Conservation (phyloP, 148 eudicot species). For the Amaranthus hypochondriacus region DNA sequence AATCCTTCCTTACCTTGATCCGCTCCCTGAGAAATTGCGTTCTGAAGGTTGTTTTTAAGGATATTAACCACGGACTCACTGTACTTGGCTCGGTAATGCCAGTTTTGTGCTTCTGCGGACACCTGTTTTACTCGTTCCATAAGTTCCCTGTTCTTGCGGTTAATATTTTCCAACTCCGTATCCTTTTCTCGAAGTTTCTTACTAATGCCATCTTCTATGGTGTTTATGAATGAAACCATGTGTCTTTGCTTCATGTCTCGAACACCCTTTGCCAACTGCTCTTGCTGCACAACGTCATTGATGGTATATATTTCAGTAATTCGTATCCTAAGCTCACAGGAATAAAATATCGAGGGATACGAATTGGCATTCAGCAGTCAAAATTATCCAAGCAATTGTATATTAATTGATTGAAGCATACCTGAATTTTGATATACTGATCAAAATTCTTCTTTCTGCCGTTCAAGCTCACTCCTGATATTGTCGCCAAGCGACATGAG, state of each 20-base stretch:
- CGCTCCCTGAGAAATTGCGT: slow-evolving; percentile 53
- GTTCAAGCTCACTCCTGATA: slow-evolving; percentile 61
- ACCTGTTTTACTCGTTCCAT: slow-evolving; percentile 67
- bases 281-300: slow-evolving; percentile 48
- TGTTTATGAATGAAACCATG: slow-evolving; percentile 48
- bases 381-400: too few species aligned
- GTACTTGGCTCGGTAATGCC: slow-evolving; percentile 84
- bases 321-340: background rate
- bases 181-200: slow-evolving; percentile 73
- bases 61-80: slow-evolving; percentile 67
- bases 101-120: slow-evolving; percentile 68
- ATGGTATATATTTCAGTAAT: background rate
- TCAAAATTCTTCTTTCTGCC: slow-evolving; percentile 83
- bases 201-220: slow-evolving; percentile 57
- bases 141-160: slow-evolving; percentile 71
- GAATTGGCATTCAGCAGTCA: too few species aligned
- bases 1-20: slow-evolving; percentile 72
- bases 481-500: slow-evolving; percentile 57
- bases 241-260: slow-evolving; percentile 72
- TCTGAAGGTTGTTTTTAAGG: slow-evolving; percentile 70
- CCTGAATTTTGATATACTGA: slow-evolving; percentile 76
- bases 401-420: slow-evolving; percentile 11
- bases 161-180: slow-evolving; percentile 60
- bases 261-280: slow-evolving; percentile 63
- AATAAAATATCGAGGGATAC: background rate